Conservation (phyloP, 2,329 filamentous ascomycete genomes). For the Magnaporthiopsis poae region DNA sequence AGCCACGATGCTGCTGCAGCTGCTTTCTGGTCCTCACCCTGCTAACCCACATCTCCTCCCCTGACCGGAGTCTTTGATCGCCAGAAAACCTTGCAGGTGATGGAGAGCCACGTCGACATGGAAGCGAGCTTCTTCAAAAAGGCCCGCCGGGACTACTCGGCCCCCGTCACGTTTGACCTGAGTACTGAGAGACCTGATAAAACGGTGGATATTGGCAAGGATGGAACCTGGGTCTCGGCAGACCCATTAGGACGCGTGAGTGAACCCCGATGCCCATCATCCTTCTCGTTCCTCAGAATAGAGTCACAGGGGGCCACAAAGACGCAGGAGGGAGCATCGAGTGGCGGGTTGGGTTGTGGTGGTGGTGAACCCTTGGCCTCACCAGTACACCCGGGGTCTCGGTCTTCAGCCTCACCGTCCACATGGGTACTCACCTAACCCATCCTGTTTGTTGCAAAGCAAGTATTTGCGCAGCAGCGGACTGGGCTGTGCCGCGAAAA, state of each 20-base stretch:
- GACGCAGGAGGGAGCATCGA: background rate
- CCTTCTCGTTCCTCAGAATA: background rate
- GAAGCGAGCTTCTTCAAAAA: background rate
- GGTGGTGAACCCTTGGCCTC: background rate
- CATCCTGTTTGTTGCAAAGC: background rate
- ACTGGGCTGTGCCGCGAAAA: background rate
- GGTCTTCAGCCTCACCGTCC: background rate
- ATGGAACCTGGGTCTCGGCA: conserved; percentile 11
- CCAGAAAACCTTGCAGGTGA: background rate
- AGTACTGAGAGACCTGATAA: conserved; percentile 7
- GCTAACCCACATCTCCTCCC: background rate
- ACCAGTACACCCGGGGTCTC: background rate
- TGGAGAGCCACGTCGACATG: background rate
- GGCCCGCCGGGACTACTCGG: background rate
- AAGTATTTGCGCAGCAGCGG: background rate
- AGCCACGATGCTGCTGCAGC: no score
- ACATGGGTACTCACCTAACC: background rate
- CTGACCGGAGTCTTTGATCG: background rate
- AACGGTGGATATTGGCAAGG: conserved; percentile 13
- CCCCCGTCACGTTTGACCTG: background rate
- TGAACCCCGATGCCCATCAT: background rate
- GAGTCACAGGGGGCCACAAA: background rate
- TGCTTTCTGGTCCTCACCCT: no score
- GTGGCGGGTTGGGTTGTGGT: no score
- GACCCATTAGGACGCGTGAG: conserved; percentile 13